Base-by-base conservation (phyloP, 1,284 basidiomycete species). In the Puccinia hordei region DNA sequence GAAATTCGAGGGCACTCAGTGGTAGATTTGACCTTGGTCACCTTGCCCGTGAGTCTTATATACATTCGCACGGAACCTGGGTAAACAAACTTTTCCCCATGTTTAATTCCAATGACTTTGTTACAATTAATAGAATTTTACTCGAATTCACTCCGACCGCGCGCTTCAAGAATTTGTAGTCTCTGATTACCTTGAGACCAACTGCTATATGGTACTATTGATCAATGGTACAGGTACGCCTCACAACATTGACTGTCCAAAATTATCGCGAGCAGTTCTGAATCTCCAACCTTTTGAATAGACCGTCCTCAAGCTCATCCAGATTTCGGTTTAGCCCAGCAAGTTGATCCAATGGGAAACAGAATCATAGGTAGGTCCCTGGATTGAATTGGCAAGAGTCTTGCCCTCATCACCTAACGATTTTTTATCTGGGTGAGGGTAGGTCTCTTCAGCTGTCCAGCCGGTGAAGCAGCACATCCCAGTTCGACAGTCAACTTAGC, bases 301-400 rank as follows among this genome's bases (percentile, higher is more conserved):
- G 65, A 15, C 22, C 65, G 65, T 66, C 65, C 41, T 44, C 65
- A 66, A 46, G 35, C 19, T 13, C 65, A 66, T 44, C 65, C 65
- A 44, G 65, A 35, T 4, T 66, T 66, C 27, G 35, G 33, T 66
- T 66, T 66, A n/a, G 65, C 44, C n/a, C 35, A 44, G 19, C 65
- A 66, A 24, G 65, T 66, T 44, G 65, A 66, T 46, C 65, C 65
- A 3, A 44, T 44, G 65, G 65, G 65, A 10, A 46, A n/a, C 24
- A 35, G 65, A 66, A 66, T 46, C 38, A 41, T 66, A 66, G 65
- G 65, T 66, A 10, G n/a, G 65, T 38, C 9, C 27, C 19, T 35
- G 10, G 13, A 44, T 66, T 66, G 30, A 46, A 1, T 10, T 66
- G 24, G 2, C 44, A 6, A 19, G 19, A 66, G 5, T 44, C 3